Percentiles rank a stretch among this genome's conserved stretches.
These are phyloP conservation scores for Flagelloscypha sp. DNA, from an alignment of 768 basidiomycete genomes.

Conservation along the genomic window DNA sequence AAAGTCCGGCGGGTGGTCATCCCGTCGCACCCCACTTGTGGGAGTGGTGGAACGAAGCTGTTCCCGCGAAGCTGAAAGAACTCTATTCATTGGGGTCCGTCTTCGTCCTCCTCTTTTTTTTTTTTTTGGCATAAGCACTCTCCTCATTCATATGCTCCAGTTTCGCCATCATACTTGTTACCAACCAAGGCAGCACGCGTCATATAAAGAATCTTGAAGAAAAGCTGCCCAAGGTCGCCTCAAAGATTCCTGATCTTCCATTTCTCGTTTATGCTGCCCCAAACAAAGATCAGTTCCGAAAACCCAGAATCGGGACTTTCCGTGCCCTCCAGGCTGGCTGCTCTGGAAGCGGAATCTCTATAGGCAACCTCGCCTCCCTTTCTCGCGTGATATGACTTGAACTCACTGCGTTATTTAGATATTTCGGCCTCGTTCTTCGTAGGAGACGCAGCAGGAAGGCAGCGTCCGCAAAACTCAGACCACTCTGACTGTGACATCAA, in stretches of 20 bases:
- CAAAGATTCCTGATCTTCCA: constrained; percentile 63
- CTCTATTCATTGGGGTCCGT: constrained; percentile 54
- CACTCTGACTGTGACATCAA: constrained; percentile 84
- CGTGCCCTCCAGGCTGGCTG: constrained; percentile 59
- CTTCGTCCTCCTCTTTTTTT: background rate
- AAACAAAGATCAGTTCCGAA: constrained; percentile 66
- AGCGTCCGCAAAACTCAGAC: constrained; percentile 27
- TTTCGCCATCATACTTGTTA: constrained; percentile 82
- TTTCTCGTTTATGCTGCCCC: constrained; percentile 76
- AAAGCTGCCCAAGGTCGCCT: constrained; percentile 55
- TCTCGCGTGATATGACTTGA: background rate
- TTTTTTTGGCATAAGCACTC: background rate
- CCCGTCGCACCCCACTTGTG: constrained; percentile 31
- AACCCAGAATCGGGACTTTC: constrained; percentile 89
- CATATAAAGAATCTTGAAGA: constrained; percentile 62
- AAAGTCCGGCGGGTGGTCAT: constrained; percentile 36
- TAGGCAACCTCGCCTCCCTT: constrained; percentile 40
- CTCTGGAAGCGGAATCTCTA: constrained; percentile 42
- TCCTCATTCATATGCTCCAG: constrained; percentile 41
- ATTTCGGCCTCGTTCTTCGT: constrained; percentile 64
- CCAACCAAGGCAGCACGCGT: constrained; percentile 47
- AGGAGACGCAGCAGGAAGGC: constrained; percentile 84
- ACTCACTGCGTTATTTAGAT: constrained; percentile 39
- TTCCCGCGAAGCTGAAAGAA: constrained; percentile 57
- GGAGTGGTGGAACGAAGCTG: constrained; percentile 66